Conservation (phyloP, 768 basidiomycete species). For the Suillus subaureus region DNA sequence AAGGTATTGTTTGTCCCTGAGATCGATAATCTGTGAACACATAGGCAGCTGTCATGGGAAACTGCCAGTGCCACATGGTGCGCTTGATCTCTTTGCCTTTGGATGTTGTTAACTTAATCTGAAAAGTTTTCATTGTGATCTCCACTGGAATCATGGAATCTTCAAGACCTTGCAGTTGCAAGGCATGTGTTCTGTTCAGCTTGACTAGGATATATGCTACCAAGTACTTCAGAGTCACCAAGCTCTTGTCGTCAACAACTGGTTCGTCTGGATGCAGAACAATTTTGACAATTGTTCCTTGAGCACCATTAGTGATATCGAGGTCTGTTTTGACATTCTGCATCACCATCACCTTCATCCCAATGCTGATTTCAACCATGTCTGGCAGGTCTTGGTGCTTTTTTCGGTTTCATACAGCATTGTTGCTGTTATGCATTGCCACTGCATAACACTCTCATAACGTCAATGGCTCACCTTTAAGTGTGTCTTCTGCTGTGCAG, state of each 20-base stretch:
- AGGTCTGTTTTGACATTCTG: slow-evolving; percentile 21
- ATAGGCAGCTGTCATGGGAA: slow-evolving; percentile 40
- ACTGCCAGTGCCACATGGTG: slow-evolving; percentile 22
- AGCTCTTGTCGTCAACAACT: too few species aligned
- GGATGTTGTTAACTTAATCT: neutral
- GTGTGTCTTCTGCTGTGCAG: neutral
- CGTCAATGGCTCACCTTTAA: neutral
- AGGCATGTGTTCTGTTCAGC: slow-evolving; percentile 30
- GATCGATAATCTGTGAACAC: slow-evolving; percentile 45
- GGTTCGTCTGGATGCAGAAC: too few species aligned
- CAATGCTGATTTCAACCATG: slow-evolving; percentile 29
- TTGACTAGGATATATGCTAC: too few species aligned
- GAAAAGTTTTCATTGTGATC: slow-evolving; percentile 23
- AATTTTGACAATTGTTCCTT: too few species aligned
- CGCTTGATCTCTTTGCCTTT: slow-evolving; percentile 15
- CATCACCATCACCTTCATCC: slow-evolving; percentile 28
- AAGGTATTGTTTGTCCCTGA: slow-evolving; percentile 44
- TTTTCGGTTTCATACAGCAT: neutral
- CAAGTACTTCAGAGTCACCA: too few species aligned
- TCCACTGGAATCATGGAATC: slow-evolving; percentile 35
- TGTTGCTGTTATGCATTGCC: neutral
- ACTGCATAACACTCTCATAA: neutral
- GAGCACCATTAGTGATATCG: too few species aligned
- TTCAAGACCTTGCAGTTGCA: slow-evolving; percentile 30
- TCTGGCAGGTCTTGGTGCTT: slow-evolving; percentile 18